phyloP scores from a whole-genome alignment of 176 grass and related monocot species.

The Lolium multiflorum region DNA sequence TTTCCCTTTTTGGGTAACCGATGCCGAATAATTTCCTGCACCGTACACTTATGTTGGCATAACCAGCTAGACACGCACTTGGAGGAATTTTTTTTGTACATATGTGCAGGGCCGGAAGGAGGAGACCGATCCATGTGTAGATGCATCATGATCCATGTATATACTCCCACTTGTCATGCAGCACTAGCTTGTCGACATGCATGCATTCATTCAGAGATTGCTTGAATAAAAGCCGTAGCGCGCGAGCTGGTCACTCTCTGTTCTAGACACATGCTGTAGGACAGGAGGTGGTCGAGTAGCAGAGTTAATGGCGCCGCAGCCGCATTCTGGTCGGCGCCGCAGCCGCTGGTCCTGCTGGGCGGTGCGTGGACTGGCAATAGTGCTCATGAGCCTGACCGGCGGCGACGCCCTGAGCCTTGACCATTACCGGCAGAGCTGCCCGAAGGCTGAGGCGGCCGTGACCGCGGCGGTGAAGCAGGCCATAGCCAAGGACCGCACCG shows the following conservation, averaged over 20 bases:
- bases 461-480: slow-evolving; percentile 65
- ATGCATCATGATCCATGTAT: not conserved
- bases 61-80: not conserved
- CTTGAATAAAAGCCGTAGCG: not conserved
- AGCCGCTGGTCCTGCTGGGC: not conserved
- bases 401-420: slow-evolving; percentile 65
- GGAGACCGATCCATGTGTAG: not conserved
- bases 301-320: slow-evolving; percentile 20
- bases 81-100: not conserved
- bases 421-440: slow-evolving; percentile 71
- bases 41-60: not conserved
- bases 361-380: not conserved
- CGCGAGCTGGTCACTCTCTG: not conserved
- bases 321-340: not conserved
- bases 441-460: slow-evolving; percentile 63
- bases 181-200: not conserved
- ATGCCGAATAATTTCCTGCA: not conserved
- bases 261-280: not conserved
- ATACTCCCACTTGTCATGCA: not conserved
- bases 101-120: not conserved
- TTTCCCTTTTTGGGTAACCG: not conserved
- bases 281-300: not conserved
- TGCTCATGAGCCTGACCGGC: not conserved
- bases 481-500: slow-evolving; percentile 64
- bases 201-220: not conserved